Conservation (phyloP, 305 asterid species). For the Fraxinus ornus region DNA sequence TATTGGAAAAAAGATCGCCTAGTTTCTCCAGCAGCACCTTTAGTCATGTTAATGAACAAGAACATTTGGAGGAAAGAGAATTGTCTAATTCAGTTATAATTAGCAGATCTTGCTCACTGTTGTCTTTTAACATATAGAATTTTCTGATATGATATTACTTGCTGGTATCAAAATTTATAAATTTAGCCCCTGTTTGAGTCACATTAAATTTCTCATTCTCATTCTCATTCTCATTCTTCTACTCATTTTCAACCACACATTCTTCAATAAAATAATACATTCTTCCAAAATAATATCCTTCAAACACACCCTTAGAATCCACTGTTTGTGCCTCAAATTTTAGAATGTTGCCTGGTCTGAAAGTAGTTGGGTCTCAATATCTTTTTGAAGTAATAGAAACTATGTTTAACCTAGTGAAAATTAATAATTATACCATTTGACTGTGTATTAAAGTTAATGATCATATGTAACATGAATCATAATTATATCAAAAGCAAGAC, state of each 20-base stretch:
- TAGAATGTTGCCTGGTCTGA: constrained; percentile 6
- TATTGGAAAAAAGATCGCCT: constrained; percentile 1
- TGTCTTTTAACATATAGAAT: neutral
- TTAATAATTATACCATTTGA: neutral
- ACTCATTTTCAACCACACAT: too few relatives aligned
- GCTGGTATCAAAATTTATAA: constrained; percentile 4
- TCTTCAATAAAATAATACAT: too few relatives aligned
- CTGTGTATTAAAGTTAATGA: neutral
- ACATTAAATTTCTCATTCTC: too few relatives aligned
- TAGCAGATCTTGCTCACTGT: constrained; percentile 12
- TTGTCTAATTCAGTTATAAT: constrained; percentile 5
- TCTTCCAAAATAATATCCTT: too few relatives aligned
- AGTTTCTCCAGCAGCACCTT: constrained; percentile 11
- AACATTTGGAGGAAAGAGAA: neutral
- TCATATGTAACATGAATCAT: neutral
- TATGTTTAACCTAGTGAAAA: neutral
- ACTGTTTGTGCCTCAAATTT: neutral
- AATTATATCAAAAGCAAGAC: neutral
- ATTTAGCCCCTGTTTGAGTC: neutral
- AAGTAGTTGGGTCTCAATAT: neutral
- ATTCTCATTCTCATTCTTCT: too few relatives aligned
- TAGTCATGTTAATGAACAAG: neutral
- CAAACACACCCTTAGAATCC: neutral
- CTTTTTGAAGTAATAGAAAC: neutral
- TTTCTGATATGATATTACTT: constrained; percentile 10